Base-by-base conservation (phyloP, 2,329 filamentous ascomycete species). In the Neofusicoccum laricinum region DNA sequence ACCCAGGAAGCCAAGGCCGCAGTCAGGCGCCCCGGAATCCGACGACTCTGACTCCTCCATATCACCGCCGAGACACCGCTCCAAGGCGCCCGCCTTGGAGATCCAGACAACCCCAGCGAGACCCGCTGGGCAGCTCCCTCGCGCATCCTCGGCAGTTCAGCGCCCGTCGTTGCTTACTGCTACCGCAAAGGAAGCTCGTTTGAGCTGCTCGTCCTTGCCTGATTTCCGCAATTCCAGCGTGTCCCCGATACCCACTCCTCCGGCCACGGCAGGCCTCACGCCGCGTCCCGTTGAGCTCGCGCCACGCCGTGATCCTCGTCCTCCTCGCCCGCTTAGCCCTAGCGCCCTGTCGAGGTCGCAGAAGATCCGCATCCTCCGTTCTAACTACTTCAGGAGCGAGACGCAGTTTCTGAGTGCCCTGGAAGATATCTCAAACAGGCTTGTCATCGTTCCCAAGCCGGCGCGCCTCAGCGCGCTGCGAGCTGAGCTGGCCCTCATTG, bases 361-460 rank as follows among this genome's bases (percentile, higher is more conserved):
- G 73, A 92, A 91, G 73, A 84, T 87, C n/a, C 87, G 88, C 55
- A 77, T 93, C 10, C 74, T 95, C 66, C 83, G 90, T 64, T 90
- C 93, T 66, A 91, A 95, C 74, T 95, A 95, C 75, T 95, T 94
- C 73, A 84, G 90, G 61, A 91, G 88, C 66, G 85, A 95, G 76
- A 93, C 90, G 0, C 89, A 92, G 69, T 93, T 95, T 72, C 74
- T 95, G 66, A 90, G 88, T 3, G 91, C 91, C 1, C 82, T 95
- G 15, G 90, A 94, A 74, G 89, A 90, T 68, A 94, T 95, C 61
- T 95, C 91, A 2, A 93, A 92, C 72, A 87, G 91, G n/a, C 80
- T 95, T 49, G 90, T 95, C 5, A 84, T 90, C 62, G 91, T 95
- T 4, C 91, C 91, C 1, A 95, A 95, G 73, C 87, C 88, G 38